A percentile compares a stretch with the other conserved stretches of the same genome.
These are phyloP conservation scores for Pelargonium australe DNA, from an alignment of 441 rosid genomes.

Conservation along the genomic window DNA sequence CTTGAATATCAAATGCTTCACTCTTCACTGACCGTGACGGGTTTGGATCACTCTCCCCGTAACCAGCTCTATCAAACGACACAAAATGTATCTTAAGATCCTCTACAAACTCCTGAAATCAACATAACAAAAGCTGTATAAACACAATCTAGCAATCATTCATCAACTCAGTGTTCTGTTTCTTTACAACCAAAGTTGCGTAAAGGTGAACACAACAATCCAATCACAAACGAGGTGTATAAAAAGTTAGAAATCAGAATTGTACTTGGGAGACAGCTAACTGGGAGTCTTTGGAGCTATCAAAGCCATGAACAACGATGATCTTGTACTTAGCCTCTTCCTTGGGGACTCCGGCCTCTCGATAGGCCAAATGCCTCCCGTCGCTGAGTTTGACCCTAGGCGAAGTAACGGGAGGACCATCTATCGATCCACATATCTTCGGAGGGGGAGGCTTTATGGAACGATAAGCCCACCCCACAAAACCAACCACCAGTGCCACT, in stretches of 20 bases:
- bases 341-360: constrained; percentile 59
- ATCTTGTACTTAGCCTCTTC: constrained; percentile 52
- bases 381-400: constrained; percentile 62
- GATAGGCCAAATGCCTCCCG: constrained; percentile 74
- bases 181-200: neutral
- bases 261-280: constrained; percentile 50
- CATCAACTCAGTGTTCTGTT: neutral
- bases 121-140: neutral
- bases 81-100: constrained; percentile 21
- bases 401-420: constrained; percentile 65
- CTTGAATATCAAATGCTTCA: constrained; percentile 26
- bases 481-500: constrained; percentile 40
- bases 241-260: constrained; percentile 9
- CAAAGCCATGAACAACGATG: constrained; percentile 60
- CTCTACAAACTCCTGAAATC: constrained; percentile 39
- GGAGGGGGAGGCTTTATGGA: constrained; percentile 61
- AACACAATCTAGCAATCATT: neutral
- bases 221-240: neutral
- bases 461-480: constrained; percentile 49
- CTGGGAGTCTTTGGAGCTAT: constrained; percentile 52
- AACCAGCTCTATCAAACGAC: constrained; percentile 24
- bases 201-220: neutral
- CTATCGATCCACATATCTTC: constrained; percentile 57
- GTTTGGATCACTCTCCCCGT: constrained; percentile 26
- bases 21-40: constrained; percentile 18